These are phyloP conservation scores for Pythium folliculosum DNA, from an alignment of 352 stramenopile species.

Conservation along the genomic window DNA sequence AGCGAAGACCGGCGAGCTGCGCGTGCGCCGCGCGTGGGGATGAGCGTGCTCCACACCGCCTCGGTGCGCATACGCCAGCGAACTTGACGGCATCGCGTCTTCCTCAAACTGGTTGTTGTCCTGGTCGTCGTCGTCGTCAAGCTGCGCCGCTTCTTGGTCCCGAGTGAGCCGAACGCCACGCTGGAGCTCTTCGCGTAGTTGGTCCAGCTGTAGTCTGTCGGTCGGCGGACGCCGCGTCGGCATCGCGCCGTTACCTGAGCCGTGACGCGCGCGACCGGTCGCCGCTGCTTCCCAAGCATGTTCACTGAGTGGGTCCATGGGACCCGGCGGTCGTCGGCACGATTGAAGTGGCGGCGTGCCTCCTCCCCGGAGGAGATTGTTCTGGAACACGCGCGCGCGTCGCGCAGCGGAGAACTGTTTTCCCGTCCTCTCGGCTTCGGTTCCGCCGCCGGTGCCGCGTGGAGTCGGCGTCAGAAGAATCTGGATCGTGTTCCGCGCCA, in stretches of 20 bases:
- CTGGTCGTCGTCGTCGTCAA: not conserved
- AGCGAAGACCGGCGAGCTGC: not conserved
- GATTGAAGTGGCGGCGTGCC: not conserved
- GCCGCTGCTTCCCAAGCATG: constrained; percentile 16
- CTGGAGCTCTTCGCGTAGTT: constrained; percentile 17
- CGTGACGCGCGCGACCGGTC: constrained; percentile 4
- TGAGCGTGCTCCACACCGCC: not conserved
- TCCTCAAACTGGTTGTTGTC: not conserved
- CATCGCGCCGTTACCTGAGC: constrained; percentile 11
- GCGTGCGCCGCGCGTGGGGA: not conserved
- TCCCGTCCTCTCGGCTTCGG: not conserved
- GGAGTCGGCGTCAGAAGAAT: not conserved
- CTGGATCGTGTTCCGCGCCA: not conserved
- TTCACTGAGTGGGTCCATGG: constrained; percentile 21
- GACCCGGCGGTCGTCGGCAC: not conserved
- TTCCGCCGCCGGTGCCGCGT: not conserved
- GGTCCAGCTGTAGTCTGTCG: not conserved
- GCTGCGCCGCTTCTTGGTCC: not conserved
- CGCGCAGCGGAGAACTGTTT: not conserved
- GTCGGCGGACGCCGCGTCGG: not conserved
- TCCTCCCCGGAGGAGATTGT: not conserved
- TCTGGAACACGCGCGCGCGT: constrained; percentile 3
- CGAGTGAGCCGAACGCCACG: constrained; percentile 16
- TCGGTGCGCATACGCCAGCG: too few species aligned
- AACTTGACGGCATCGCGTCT: not conserved